Evolutionary conservation across 2,329 filamentous ascomycete genomes (phyloP).

Genomic region (Penicillium concentricum): DNA sequence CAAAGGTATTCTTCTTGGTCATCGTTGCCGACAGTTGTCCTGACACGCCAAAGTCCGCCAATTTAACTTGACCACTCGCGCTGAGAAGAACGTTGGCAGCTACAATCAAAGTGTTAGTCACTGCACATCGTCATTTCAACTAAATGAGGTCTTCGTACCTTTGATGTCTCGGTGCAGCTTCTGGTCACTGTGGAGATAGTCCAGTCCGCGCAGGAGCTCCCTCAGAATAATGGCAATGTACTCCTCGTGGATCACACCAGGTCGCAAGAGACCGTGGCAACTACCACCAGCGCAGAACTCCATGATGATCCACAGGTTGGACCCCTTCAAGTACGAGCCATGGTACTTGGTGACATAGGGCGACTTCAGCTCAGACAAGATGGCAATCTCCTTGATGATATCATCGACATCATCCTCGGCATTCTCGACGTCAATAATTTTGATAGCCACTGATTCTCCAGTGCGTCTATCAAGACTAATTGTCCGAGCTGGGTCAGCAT

Average conservation of each 20-base stretch:
- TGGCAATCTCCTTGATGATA: conserved; percentile 98
- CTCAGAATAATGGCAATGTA: conserved; percentile 95
- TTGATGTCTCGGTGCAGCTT: conserved; percentile 97
- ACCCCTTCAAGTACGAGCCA: conserved; percentile 93
- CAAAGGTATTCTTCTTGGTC: conserved; percentile 99
- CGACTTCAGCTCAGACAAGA: conserved; percentile 91
- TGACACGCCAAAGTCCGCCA: conserved; percentile 95
- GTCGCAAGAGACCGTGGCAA: conserved; percentile 93
- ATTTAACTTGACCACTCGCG: conserved; percentile 90
- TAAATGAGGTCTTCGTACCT: conserved; percentile 50
- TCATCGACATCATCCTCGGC: conserved; percentile 99
- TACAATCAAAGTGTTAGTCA: conserved; percentile 37
- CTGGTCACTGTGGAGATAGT: conserved; percentile 92
- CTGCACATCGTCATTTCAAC: not conserved
- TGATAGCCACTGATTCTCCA: conserved; percentile 93
- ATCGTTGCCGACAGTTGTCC: conserved; percentile 95
- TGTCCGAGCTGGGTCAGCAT: conserved; percentile 9
- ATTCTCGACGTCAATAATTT: conserved; percentile 97
- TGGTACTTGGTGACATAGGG: conserved; percentile 98
- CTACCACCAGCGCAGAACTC: conserved; percentile 97
- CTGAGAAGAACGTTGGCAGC: conserved; percentile 90
- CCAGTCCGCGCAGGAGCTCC: conserved; percentile 83
- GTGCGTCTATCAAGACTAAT: conserved; percentile 86
- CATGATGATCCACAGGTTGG: conserved; percentile 99
- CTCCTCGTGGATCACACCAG: conserved; percentile 84